These are phyloP conservation scores for Wickerhamomyces rabaulensis DNA, from an alignment of 805 yeast species.

Conservation along the genomic window DNA sequence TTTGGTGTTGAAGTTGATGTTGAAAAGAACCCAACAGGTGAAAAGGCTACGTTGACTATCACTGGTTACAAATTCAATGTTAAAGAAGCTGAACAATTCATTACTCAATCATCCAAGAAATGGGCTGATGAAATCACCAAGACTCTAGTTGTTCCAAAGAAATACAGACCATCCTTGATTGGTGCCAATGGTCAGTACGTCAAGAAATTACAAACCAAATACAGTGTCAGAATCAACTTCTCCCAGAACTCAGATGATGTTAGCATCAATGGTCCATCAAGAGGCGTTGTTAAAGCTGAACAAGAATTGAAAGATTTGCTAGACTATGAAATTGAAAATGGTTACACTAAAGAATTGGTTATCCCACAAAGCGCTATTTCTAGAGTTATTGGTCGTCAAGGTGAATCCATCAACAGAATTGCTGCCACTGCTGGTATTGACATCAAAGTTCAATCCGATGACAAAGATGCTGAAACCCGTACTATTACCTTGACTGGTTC, in stretches of 20 bases:
- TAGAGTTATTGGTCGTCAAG: conserved; percentile 83
- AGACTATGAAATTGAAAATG: conserved; percentile 83
- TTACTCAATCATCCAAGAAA: conserved; percentile 56
- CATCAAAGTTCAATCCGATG: conserved; percentile 37
- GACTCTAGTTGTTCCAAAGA: conserved; percentile 64
- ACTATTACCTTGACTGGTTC: conserved; percentile 76
- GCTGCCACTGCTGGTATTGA: conserved; percentile 53
- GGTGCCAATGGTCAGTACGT: conserved; percentile 82
- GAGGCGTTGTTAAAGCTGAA: conserved; percentile 77
- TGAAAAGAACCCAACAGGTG: conserved; percentile 43
- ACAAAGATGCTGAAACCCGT: conserved; percentile 44
- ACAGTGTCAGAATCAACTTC: conserved; percentile 75
- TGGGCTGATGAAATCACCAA: conserved; percentile 78
- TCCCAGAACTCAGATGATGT: conserved; percentile 60
- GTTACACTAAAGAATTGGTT: conserved; percentile 54
- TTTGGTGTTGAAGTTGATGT: conserved; percentile 76
- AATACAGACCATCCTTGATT: conserved; percentile 74
- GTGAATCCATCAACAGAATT: conserved; percentile 78
- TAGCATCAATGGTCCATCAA: conserved; percentile 81
- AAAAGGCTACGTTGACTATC: conserved; percentile 47
- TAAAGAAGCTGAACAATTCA: conserved; percentile 59
- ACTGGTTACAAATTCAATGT: conserved; percentile 78
- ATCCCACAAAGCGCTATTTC: conserved; percentile 77
- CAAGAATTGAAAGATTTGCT: conserved; percentile 80
- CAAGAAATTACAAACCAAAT: conserved; percentile 81